phyloP scores from a whole-genome alignment of 2,329 filamentous ascomycete genomes.

The Sporothrix mexicana region DNA sequence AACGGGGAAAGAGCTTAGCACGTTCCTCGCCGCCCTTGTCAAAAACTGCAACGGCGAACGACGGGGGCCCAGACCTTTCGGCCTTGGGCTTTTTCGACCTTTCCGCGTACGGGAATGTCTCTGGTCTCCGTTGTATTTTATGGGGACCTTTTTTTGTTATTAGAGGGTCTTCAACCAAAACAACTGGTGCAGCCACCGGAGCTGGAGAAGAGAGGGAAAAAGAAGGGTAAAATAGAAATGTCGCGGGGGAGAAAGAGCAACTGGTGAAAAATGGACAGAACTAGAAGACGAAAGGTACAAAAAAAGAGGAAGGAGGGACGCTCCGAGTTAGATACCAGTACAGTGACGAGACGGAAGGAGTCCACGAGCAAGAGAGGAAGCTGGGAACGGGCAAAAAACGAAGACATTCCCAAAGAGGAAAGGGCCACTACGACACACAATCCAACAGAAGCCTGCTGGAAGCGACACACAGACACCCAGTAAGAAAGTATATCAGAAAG shows the following conservation, averaged over 20 bases:
- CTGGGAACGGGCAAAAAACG: constrained; percentile 8
- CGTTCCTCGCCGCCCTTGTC: not conserved
- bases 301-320: not conserved
- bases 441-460: not conserved
- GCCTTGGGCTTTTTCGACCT: not conserved
- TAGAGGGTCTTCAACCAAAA: constrained; percentile 14
- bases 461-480: too few species aligned
- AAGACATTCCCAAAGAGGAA: constrained; percentile 20
- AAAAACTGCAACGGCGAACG: not conserved
- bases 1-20: constrained; percentile 21
- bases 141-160: constrained; percentile 10
- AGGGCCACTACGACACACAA: constrained; percentile 18
- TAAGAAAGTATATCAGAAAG: not conserved
- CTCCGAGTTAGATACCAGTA: not conserved
- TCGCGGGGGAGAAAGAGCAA: not conserved
- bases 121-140: constrained; percentile 23
- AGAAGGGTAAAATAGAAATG: constrained; percentile 20
- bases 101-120: not conserved
- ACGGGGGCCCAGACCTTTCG: constrained; percentile 1
- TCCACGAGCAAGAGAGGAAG: not conserved
- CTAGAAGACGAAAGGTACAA: not conserved
- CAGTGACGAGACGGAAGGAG: not conserved
- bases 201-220: constrained; percentile 4
- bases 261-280: not conserved
- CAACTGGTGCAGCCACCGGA: not conserved